Evolutionary conservation across 2,329 filamentous ascomycete species (phyloP).

Genomic region (Aotearoamyces nothofagi): DNA sequence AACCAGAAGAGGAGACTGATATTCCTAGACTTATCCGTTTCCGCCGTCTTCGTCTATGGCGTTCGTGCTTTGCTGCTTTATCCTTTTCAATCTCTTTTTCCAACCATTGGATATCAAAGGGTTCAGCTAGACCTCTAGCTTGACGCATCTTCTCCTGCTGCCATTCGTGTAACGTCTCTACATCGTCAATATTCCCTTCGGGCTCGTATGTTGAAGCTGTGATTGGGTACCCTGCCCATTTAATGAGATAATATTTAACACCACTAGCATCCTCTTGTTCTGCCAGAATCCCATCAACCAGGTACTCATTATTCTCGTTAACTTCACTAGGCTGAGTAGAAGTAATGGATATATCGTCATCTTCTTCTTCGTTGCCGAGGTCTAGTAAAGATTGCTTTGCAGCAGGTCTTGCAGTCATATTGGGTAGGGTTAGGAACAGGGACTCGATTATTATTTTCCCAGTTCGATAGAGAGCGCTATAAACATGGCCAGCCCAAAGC

Average conservation of each 20-base stretch:
- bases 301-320: conserved; percentile 11
- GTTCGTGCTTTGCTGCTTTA: conserved; percentile 7
- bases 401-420: no score
- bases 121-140: conserved; percentile 6
- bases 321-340: conserved; percentile 14
- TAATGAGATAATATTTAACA: conserved; percentile 37
- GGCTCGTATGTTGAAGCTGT: conserved; percentile 41
- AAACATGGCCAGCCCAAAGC: no score
- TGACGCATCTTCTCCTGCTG: conserved; percentile 12
- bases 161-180: conserved; percentile 19
- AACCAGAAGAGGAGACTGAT: conserved; percentile 5
- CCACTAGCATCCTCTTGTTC: conserved; percentile 23
- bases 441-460: no score
- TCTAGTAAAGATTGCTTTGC: no score
- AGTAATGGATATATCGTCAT: conserved; percentile 18
- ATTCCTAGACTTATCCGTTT: conserved; percentile 9
- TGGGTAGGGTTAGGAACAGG: no score
- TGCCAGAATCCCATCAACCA: conserved; percentile 35
- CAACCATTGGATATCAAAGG: conserved; percentile 11
- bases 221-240: conserved; percentile 46
- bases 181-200: conserved; percentile 22
- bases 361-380: no score
- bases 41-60: conserved; percentile 8
- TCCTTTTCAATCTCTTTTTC: conserved; percentile 5
- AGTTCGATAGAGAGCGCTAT: no score